These are phyloP conservation scores for Mucor irregularis DNA, from an alignment of 371 early-diverging fungal species.

Conservation along the genomic window DNA sequence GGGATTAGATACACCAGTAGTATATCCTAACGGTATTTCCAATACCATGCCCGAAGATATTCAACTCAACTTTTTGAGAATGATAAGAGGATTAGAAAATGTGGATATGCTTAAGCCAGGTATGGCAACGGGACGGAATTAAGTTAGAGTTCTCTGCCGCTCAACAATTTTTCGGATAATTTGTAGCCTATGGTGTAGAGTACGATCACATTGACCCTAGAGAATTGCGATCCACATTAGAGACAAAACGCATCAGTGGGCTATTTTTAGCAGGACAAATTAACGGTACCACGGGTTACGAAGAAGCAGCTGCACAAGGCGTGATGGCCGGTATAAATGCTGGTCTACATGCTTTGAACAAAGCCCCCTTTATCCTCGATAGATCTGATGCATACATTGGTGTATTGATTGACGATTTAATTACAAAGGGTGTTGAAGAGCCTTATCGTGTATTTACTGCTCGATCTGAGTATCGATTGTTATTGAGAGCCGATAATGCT, in stretches of 20 bases:
- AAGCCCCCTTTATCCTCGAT: conserved; percentile 66
- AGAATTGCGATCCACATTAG: conserved; percentile 74
- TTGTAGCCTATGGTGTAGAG: conserved; percentile 76
- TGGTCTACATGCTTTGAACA: conserved; percentile 54
- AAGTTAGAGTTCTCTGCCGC: not conserved
- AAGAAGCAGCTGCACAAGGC: conserved; percentile 88
- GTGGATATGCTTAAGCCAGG: conserved; percentile 75
- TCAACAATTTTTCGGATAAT: too few species aligned
- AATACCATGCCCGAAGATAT: conserved; percentile 83
- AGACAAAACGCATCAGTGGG: conserved; percentile 78
- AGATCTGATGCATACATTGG: conserved; percentile 86
- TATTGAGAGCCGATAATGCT: conserved; percentile 81
- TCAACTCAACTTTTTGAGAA: conserved; percentile 71
- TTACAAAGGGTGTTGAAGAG: conserved; percentile 83
- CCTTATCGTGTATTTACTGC: conserved; percentile 87
- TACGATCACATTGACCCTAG: conserved; percentile 88
- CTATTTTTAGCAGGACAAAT: conserved; percentile 87
- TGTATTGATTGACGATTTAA: conserved; percentile 83
- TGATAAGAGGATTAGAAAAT: conserved; percentile 77
- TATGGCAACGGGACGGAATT: conserved; percentile 7
- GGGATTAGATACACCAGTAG: conserved; percentile 63
- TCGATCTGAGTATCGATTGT: conserved; percentile 81
- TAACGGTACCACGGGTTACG: conserved; percentile 89
- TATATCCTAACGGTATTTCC: conserved; percentile 87
- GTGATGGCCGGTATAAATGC: conserved; percentile 87